A percentile compares a stretch with the other conserved stretches of the same genome.
phyloP scores from a whole-genome alignment of 148 eudicot genomes.

The Dysphania ambrosioides region DNA sequence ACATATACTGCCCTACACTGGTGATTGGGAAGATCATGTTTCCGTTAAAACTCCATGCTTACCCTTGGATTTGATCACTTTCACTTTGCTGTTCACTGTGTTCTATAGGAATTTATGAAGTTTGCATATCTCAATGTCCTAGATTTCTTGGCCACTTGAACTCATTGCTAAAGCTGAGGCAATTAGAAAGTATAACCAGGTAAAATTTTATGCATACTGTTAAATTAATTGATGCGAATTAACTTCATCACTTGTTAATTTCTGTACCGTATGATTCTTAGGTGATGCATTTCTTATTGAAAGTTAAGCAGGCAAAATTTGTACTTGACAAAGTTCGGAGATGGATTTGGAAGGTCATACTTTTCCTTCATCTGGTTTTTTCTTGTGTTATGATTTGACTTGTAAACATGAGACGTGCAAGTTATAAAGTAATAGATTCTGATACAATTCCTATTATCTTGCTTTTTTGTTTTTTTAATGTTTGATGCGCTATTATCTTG shows the following conservation, averaged over 20 bases:
- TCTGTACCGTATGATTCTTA: constrained; percentile 29
- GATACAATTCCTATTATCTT: no score
- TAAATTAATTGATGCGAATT: neutral
- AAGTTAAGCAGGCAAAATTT: constrained; percentile 89
- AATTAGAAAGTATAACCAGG: constrained; percentile 92
- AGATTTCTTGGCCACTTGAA: constrained; percentile 98
- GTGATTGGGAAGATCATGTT: neutral
- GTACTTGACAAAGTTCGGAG: constrained; percentile 93
- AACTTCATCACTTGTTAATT: constrained; percentile 1
- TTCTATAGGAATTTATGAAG: neutral
- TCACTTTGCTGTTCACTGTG: neutral
- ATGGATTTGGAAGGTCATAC: constrained; percentile 91
- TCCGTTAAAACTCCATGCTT: neutral
- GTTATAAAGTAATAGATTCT: neutral
- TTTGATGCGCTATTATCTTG: no score
- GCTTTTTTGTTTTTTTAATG: no score
- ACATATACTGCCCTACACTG: neutral
- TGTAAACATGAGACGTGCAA: neutral
- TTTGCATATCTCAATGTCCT: constrained; percentile 19
- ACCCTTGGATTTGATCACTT: neutral
- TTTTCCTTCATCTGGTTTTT: constrained; percentile 18
- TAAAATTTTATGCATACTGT: constrained; percentile 26
- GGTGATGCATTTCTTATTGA: constrained; percentile 94
- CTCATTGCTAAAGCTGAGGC: constrained; percentile 86
- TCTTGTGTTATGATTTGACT: neutral